phyloP scores from a whole-genome alignment of 441 rosid species.

The Manihot esculenta region DNA sequence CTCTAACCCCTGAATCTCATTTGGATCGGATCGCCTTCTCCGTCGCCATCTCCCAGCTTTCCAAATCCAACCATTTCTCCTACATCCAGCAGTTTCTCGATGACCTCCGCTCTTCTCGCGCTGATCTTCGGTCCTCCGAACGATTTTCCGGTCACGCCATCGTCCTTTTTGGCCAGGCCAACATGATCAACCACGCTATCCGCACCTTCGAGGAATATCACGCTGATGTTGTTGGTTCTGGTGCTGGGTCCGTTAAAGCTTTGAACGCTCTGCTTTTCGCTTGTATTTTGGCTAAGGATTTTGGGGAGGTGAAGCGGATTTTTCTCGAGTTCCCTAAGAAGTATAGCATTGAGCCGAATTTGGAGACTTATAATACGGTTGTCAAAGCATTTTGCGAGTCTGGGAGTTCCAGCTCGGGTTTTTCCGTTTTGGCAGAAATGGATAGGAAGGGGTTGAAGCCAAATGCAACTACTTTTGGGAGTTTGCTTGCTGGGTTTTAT shows the following conservation, averaged over 20 bases:
- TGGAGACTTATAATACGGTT: conserved; percentile 59
- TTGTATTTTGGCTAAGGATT: conserved; percentile 55
- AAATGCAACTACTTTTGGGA: conserved; percentile 44
- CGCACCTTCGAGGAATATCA: conserved; percentile 52
- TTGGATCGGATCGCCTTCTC: conserved; percentile 68
- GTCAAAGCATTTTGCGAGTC: conserved; percentile 64
- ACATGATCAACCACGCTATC: conserved; percentile 65
- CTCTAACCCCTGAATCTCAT: conserved; percentile 56
- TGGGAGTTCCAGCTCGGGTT: conserved; percentile 55
- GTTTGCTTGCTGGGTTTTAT: conserved; percentile 62
- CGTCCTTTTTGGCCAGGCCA: conserved; percentile 71
- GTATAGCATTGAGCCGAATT: conserved; percentile 53
- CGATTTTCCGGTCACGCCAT: conserved; percentile 61
- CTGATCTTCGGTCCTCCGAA: conserved; percentile 54
- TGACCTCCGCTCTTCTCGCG: conserved; percentile 46
- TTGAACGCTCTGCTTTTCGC: conserved; percentile 68
- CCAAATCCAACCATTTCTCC: conserved; percentile 47
- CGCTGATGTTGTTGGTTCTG: conserved; percentile 26
- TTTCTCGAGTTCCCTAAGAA: conserved; percentile 59
- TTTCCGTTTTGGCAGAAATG: conserved; percentile 72
- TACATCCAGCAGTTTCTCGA: conserved; percentile 50
- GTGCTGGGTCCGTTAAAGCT: conserved; percentile 46
- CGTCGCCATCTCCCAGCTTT: conserved; percentile 54
- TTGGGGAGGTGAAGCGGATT: conserved; percentile 53
- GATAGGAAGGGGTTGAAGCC: conserved; percentile 59